These are phyloP conservation scores for Teratosphaeria viscida DNA, from an alignment of 2,329 filamentous ascomycete species.

Conservation along the genomic window DNA sequence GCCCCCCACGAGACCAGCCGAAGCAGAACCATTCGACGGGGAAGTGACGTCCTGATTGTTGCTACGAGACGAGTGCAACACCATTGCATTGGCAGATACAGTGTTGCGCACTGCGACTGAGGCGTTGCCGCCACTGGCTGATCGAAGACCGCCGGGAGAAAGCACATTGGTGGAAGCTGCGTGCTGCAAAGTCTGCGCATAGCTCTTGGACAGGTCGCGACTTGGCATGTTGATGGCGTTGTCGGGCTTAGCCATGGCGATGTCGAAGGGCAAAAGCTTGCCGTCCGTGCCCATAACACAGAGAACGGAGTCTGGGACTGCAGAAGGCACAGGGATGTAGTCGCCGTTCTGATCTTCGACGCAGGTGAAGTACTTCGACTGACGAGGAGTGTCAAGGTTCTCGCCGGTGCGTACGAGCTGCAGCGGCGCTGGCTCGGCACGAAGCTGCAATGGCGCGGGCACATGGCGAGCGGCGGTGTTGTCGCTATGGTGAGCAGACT, in stretches of 20 bases:
- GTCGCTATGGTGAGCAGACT: not conserved
- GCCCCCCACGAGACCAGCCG: not conserved
- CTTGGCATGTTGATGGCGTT: not conserved
- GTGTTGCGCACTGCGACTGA: not conserved
- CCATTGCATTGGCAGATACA: not conserved
- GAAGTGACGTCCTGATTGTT: not conserved
- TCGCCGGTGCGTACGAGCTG: slow-evolving; percentile 3
- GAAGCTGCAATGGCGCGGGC: not conserved
- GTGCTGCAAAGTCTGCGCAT: not conserved
- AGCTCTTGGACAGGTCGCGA: not conserved
- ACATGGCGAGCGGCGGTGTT: not conserved
- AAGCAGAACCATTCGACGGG: not conserved
- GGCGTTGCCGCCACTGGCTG: not conserved
- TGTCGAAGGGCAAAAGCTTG: not conserved
- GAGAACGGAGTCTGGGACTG: not conserved
- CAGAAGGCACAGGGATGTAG: not conserved
- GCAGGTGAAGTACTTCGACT: slow-evolving; percentile 1
- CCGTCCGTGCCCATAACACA: not conserved
- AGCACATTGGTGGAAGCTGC: not conserved
- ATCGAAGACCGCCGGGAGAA: not conserved
- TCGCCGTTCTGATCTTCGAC: slow-evolving; percentile 4
- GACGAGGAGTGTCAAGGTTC: not conserved
- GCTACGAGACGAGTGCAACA: not conserved
- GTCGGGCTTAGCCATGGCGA: not conserved
- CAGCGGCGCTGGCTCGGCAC: not conserved